Base-by-base conservation (phyloP, 148 eudicot genomes). In the Tetragonia tetragonoides region DNA sequence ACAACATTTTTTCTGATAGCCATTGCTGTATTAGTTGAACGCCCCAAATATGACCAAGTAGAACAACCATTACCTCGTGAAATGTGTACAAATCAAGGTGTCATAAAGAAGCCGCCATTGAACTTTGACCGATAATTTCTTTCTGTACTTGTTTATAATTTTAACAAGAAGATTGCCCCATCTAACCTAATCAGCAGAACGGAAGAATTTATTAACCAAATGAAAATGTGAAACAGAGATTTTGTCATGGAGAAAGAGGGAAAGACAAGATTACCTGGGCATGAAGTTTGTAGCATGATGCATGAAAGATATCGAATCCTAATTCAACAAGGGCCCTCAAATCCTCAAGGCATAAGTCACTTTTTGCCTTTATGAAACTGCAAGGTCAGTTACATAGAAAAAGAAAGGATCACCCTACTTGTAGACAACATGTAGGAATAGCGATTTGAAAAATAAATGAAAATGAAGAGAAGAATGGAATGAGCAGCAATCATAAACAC, bases 101-200 rank as follows among this genome's bases (percentile, higher is more conserved):
- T 96, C 97, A 75, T 96, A 93, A 76, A 96, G 84, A 70, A 93
- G 95, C 68, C 89, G 88, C 99, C 99, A 96, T 54, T 87, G 89
- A 78, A 93, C 77, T 70, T 90, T 84, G 70, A 93, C 77, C 66
- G 87, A 81, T 84, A 93, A 80, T 85, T 91, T 93, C 86, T 92
- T 96, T 74, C 92, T 87, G 87, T 86, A 87, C 83, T 90, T 96
- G 79, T 93, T 96, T 75, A 96, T 70, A 66, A 93, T 34, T 84
- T 86, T 90, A 68, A 89, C 95, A 72, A 96, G 87, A 37, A 93
- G 72, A 75, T 84, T 84, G 75, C 98, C 99, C 99, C 99, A 96
- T 84, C 97, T 89, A 84, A 91, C 93, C 99, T 96, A 82, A 81
- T 76, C 47, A 80, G 68, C 51, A 78, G 60, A 80, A 80, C 62